Conservation (phyloP, 2,329 filamentous ascomycete genomes). For the Metarhizium humberi region DNA sequence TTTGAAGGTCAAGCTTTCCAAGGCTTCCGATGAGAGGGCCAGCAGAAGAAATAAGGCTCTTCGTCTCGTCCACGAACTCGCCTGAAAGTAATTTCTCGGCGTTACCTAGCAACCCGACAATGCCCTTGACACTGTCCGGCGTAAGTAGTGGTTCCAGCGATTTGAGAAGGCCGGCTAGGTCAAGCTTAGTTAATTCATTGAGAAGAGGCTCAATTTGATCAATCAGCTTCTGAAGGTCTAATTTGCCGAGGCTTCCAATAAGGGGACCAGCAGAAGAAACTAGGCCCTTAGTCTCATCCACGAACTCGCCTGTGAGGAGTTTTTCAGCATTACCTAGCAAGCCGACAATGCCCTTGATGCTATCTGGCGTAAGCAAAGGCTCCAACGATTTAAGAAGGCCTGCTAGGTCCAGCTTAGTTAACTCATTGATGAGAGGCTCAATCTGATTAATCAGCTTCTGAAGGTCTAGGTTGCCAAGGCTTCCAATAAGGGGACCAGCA, state of each 20-base stretch:
- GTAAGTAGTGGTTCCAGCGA: constrained; percentile 19
- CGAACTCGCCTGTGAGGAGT: constrained; percentile 17
- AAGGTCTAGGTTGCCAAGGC: constrained; percentile 23
- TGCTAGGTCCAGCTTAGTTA: constrained; percentile 21
- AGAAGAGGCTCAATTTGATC: constrained; percentile 19
- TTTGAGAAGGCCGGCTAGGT: constrained; percentile 20
- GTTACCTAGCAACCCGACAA: constrained; percentile 21
- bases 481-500: constrained; percentile 22
- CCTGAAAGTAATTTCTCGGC: constrained; percentile 17
- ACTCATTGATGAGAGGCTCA: constrained; percentile 22
- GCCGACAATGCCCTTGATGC: constrained; percentile 22
- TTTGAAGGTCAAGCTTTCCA: constrained; percentile 12
- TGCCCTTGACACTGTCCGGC: constrained; percentile 17
- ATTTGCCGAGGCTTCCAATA: constrained; percentile 8
- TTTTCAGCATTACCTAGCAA: constrained; percentile 19
- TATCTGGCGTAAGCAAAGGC: constrained; percentile 18
- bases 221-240: constrained; percentile 5
- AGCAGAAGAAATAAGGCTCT: constrained; percentile 10
- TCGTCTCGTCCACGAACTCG: constrained; percentile 19
- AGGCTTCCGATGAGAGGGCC: constrained; percentile 8
- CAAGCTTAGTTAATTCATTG: constrained; percentile 20
- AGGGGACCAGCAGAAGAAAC: constrained; percentile 17
- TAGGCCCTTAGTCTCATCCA: constrained; percentile 17
- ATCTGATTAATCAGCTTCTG: constrained; percentile 22
- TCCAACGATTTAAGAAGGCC: constrained; percentile 16